Conservation (phyloP, 352 stramenopile genomes). For the Pythium aristosporum region DNA sequence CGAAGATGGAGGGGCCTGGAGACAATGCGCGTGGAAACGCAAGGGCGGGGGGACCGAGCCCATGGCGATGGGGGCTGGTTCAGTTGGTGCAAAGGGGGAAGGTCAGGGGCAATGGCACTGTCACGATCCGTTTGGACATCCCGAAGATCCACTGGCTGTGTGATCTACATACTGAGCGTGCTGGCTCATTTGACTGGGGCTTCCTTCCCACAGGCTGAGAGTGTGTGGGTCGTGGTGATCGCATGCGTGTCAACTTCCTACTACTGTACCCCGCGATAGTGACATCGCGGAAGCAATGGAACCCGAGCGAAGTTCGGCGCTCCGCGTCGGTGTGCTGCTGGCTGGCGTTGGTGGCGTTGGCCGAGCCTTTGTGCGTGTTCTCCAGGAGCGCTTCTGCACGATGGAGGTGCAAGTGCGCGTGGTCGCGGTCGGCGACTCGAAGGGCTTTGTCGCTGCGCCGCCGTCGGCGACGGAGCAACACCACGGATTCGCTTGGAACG, state of each 20-base stretch:
- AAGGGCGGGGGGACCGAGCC: no score
- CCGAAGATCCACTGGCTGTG: no score
- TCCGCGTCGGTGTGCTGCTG: conserved; percentile 27
- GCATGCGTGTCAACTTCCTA: neutral
- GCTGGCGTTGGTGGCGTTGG: conserved; percentile 31
- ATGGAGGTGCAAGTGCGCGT: conserved; percentile 11
- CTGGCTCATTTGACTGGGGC: no score
- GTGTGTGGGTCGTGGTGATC: neutral
- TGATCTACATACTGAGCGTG: no score
- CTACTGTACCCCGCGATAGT: neutral
- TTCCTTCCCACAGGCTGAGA: no score
- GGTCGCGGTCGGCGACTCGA: conserved; percentile 35
- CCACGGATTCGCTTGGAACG: conserved; percentile 7
- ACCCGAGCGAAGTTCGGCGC: conserved; percentile 5
- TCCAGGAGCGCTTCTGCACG: conserved; percentile 22
- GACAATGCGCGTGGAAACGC: neutral
- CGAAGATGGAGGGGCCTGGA: neutral
- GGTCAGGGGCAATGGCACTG: no score
- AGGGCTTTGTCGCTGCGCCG: conserved; percentile 13
- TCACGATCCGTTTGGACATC: no score
- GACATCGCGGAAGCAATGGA: conserved; percentile 8
- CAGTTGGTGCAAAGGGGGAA: no score
- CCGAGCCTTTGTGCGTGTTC: conserved; percentile 21
- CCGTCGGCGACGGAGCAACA: neutral
- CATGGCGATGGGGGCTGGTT: no score